Percentiles rank a stretch among this genome's conserved stretches.
phyloP scores from a whole-genome alignment of 106 monocot species.

The Acanthochlamys bracteata region DNA sequence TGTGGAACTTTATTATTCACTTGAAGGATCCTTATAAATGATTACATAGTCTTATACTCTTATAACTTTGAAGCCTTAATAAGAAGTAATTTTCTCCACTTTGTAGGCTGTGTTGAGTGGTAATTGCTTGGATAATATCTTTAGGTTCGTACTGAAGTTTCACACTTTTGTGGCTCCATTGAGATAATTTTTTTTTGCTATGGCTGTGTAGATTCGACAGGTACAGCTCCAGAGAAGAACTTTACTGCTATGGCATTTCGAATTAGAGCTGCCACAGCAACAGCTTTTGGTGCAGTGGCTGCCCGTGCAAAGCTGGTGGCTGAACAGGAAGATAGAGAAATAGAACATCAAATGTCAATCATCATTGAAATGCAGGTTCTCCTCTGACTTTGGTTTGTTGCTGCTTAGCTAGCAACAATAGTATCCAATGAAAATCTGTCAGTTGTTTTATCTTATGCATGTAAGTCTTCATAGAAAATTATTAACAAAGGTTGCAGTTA shows the following conservation, averaged over 20 bases:
- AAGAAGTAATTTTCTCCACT: too few relatives aligned
- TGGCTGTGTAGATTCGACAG: slow-evolving; percentile 1
- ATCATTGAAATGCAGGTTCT: slow-evolving; percentile 70
- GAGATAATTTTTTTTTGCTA: not conserved
- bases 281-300: slow-evolving; percentile 60
- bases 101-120: too few relatives aligned
- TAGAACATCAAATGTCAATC: slow-evolving; percentile 64
- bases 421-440: not conserved
- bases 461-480: not conserved
- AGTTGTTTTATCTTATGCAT: not conserved
- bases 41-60: too few relatives aligned
- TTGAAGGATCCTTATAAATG: too few relatives aligned
- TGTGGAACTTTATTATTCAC: too few relatives aligned
- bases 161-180: not conserved
- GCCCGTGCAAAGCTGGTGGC: slow-evolving; percentile 85
- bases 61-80: too few relatives aligned
- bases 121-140: too few relatives aligned
- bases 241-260: slow-evolving; percentile 45
- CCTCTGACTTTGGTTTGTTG: not conserved
- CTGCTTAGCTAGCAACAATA: not conserved
- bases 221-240: slow-evolving; percentile 24
- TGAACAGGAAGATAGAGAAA: slow-evolving; percentile 79
- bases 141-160: not conserved
- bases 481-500: not conserved
- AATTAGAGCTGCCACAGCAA: slow-evolving; percentile 62